Evolutionary conservation across 2,329 filamentous ascomycete species (phyloP).

Genomic region (Fusarium hainanense): DNA sequence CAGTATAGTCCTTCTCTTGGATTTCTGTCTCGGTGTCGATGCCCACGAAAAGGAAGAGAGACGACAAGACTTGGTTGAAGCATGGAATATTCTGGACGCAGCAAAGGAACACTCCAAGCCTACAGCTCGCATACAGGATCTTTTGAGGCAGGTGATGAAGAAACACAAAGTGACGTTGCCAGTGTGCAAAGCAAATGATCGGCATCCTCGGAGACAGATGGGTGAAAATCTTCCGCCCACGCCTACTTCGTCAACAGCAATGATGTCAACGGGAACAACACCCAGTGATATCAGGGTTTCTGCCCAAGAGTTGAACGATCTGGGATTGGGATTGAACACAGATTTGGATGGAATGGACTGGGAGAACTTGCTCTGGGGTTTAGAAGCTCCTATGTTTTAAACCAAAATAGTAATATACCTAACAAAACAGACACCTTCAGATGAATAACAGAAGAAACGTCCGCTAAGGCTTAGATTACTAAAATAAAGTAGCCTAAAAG

Average conservation of each 20-base stretch:
- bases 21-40: constrained; percentile 47
- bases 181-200: constrained; percentile 6
- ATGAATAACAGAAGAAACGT: background rate
- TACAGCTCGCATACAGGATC: constrained; percentile 47
- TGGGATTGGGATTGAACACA: constrained; percentile 47
- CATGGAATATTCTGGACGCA: constrained; percentile 50
- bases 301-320: constrained; percentile 44
- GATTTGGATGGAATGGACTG: constrained; percentile 52
- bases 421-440: background rate
- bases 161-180: constrained; percentile 47
- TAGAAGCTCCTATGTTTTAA: constrained; percentile 51
- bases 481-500: background rate
- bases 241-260: constrained; percentile 42
- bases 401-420: background rate
- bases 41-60: constrained; percentile 39
- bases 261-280: constrained; percentile 21
- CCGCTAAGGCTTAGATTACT: too few species aligned
- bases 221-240: constrained; percentile 44
- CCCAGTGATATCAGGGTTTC: constrained; percentile 25
- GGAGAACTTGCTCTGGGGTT: constrained; percentile 50
- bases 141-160: constrained; percentile 48
- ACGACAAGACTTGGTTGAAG: constrained; percentile 45
- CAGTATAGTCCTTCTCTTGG: constrained; percentile 50
- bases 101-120: constrained; percentile 47
- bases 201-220: background rate